Evolutionary conservation across 176 grass and related monocot species (phyloP).

Genomic region (Bonia amplexicaulis): DNA sequence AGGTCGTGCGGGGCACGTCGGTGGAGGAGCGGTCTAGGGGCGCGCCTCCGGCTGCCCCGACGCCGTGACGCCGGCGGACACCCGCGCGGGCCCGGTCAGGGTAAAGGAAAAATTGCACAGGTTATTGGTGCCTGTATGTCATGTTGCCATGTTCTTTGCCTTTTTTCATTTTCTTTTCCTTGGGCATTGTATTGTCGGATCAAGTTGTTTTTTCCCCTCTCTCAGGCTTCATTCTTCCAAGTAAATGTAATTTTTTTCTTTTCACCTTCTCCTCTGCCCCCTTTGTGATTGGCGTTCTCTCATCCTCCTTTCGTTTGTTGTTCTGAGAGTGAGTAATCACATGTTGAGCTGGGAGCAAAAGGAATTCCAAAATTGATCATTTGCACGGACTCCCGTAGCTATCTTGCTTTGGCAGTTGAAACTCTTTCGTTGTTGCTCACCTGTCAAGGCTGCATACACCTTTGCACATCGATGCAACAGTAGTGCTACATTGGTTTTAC

Average conservation of each 20-base stretch:
- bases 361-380: slow-evolving; percentile 5
- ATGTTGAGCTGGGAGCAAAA: slow-evolving; percentile 3
- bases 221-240: slow-evolving; percentile 56
- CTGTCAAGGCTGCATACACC: slow-evolving; percentile 22
- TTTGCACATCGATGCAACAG: neutral
- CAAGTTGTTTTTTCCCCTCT: slow-evolving; percentile 2
- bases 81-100: neutral
- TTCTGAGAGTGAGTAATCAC: neutral
- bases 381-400: neutral
- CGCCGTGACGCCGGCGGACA: slow-evolving; percentile 34
- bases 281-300: neutral
- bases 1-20: slow-evolving; percentile 42
- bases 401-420: too few relatives aligned
- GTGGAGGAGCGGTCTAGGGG: slow-evolving; percentile 56
- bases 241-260: slow-evolving; percentile 46
- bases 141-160: slow-evolving; percentile 17
- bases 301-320: neutral
- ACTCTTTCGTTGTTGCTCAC: neutral
- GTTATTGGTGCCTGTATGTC: slow-evolving; percentile 23
- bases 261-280: neutral
- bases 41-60: slow-evolving; percentile 58
- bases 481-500: neutral
- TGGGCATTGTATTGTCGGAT: slow-evolving; percentile 43
- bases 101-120: slow-evolving; percentile 38
- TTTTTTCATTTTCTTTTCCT: neutral